phyloP scores from a whole-genome alignment of 2,329 filamentous ascomycete species.

The Sordariomycetes sp. region DNA sequence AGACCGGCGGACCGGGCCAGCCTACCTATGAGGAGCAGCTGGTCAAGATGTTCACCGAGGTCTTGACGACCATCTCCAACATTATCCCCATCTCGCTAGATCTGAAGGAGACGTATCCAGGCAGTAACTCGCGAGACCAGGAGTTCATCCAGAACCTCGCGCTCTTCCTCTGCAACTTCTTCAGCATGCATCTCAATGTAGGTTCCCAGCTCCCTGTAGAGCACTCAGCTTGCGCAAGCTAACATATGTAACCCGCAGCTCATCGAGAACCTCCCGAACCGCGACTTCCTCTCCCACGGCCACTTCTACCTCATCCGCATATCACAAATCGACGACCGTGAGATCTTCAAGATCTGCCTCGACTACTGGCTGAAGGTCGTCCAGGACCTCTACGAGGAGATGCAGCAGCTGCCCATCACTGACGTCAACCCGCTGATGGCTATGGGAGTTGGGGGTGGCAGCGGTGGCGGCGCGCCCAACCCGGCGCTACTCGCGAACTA shows the following conservation, averaged over 20 bases:
- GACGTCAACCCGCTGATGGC: slow-evolving; percentile 78
- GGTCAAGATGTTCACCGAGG: slow-evolving; percentile 97
- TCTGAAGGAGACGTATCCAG: slow-evolving; percentile 81
- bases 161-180: slow-evolving; percentile 94
- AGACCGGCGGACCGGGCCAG: slow-evolving; percentile 62
- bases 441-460: slow-evolving; percentile 60
- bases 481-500: slow-evolving; percentile 79
- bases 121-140: slow-evolving; percentile 86
- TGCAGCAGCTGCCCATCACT: slow-evolving; percentile 90
- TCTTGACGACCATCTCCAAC: slow-evolving; percentile 80
- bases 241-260: slow-evolving; percentile 37
- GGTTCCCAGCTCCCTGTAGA: slow-evolving; percentile 14
- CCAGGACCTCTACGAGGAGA: slow-evolving; percentile 96
- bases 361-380: slow-evolving; percentile 99
- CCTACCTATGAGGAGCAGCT: slow-evolving; percentile 86
- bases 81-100: slow-evolving; percentile 89
- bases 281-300: slow-evolving; percentile 87
- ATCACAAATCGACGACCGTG: slow-evolving; percentile 95
- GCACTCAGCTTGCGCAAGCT: neutral
- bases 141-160: slow-evolving; percentile 97
- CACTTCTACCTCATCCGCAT: slow-evolving; percentile 98
- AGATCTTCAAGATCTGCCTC: slow-evolving; percentile 98
- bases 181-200: slow-evolving; percentile 81
- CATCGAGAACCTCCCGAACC: slow-evolving; percentile 91
- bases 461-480: slow-evolving; percentile 76